These are phyloP conservation scores for Boletus barrowsii DNA, from an alignment of 768 basidiomycete genomes.

Conservation along the genomic window DNA sequence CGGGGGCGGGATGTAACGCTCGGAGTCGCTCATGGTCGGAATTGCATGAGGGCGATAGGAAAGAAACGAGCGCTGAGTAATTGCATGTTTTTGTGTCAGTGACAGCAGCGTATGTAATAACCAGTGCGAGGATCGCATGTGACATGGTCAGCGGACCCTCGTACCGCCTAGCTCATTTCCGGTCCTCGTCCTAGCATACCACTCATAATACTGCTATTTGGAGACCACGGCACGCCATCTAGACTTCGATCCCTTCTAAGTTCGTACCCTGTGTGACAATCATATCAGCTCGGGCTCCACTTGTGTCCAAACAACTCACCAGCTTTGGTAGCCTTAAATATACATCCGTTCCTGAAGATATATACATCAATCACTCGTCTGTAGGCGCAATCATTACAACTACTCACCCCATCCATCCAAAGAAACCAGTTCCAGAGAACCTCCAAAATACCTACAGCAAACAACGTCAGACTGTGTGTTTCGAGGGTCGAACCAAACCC, in stretches of 20 bases:
- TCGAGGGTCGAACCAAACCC: conserved; percentile 21
- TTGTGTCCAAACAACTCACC: conserved; percentile 39
- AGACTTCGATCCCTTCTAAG: conserved; percentile 81
- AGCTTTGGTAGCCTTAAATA: conserved; percentile 79
- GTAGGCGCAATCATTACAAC: background rate
- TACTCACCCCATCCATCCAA: conserved; percentile 79
- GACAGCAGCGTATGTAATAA: conserved; percentile 4
- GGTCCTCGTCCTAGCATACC: background rate
- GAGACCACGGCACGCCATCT: conserved; percentile 3
- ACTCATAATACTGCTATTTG: no score
- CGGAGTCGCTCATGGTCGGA: conserved; percentile 17
- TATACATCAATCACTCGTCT: background rate
- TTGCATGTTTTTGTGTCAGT: conserved; percentile 8
- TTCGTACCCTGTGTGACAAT: conserved; percentile 64
- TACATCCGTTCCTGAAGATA: conserved; percentile 67
- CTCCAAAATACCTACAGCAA: conserved; percentile 69
- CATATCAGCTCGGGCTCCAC: background rate
- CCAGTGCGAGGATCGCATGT: background rate
- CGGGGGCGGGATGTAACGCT: conserved; percentile 33
- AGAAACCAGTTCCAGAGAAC: conserved; percentile 73
- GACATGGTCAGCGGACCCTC: background rate
- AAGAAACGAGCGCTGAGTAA: conserved; percentile 10
- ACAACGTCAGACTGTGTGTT: background rate
- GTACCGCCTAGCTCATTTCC: conserved; percentile 7
- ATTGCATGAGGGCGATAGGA: background rate